These are phyloP conservation scores for Diaporthe amygdali DNA, from an alignment of 2,329 filamentous ascomycete species.

Conservation along the genomic window DNA sequence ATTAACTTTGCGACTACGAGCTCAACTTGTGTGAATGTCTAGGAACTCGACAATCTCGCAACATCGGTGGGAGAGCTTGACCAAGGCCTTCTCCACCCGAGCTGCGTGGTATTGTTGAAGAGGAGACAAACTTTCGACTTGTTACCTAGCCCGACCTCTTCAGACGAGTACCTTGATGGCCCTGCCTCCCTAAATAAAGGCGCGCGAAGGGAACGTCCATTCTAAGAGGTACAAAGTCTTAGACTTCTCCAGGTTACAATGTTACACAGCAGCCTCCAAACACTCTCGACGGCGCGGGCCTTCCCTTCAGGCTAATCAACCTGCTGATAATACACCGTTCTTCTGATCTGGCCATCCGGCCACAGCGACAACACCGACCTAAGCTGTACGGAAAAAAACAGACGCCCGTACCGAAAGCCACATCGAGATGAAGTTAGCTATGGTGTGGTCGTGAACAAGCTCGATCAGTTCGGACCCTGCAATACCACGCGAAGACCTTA, in stretches of 20 bases:
- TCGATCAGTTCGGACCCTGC: background rate
- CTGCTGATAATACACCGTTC: background rate
- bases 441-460: background rate
- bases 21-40: background rate
- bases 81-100: background rate
- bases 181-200: background rate
- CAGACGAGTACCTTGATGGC: slow-evolving; percentile 9
- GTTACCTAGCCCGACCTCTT: background rate
- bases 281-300: slow-evolving; percentile 15
- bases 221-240: background rate
- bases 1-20: background rate
- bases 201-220: background rate
- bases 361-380: background rate
- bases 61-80: background rate
- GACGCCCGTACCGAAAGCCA: background rate
- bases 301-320: slow-evolving; percentile 16
- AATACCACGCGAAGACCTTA: background rate
- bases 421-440: too few species aligned
- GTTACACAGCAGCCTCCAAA: background rate
- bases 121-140: background rate
- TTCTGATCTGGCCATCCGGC: background rate
- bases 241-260: background rate
- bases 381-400: background rate
- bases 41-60: background rate
- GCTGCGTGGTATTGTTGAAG: background rate